These are phyloP conservation scores for Brettanomyces anomalus DNA, from an alignment of 805 yeast genomes.

Conservation along the genomic window DNA sequence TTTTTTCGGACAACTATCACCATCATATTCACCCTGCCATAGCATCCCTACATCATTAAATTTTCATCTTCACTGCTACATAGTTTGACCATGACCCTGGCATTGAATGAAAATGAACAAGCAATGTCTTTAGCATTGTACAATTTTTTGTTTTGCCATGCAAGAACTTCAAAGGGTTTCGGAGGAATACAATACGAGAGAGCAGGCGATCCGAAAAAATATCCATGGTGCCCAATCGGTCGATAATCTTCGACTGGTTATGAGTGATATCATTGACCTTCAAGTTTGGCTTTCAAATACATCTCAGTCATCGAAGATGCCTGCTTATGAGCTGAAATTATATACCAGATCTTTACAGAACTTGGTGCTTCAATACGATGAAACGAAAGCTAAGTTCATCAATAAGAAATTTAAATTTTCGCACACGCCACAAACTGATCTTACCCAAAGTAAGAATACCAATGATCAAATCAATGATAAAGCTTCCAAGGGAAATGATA, in stretches of 20 bases:
- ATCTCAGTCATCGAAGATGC: slow-evolving; percentile 9
- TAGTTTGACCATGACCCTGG: too few relatives aligned
- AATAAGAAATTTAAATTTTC: slow-evolving; percentile 16
- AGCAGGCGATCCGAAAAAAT: neutral
- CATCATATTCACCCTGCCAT: too few relatives aligned
- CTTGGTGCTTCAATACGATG: slow-evolving; percentile 14
- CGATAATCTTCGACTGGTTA: slow-evolving; percentile 1
- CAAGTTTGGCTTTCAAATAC: slow-evolving; percentile 12
- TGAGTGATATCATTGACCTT: slow-evolving; percentile 8
- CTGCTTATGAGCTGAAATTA: slow-evolving; percentile 18
- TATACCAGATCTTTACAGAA: slow-evolving; percentile 12
- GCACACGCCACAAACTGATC: slow-evolving; percentile 7
- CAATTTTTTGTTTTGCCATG: too few relatives aligned
- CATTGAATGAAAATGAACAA: too few relatives aligned
- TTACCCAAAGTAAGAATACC: neutral
- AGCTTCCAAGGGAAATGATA: neutral
- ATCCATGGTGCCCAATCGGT: neutral
- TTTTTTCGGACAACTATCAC: too few relatives aligned
- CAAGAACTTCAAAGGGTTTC: neutral
- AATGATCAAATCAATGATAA: neutral
- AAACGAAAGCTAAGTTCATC: slow-evolving; percentile 8
- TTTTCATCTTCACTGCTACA: too few relatives aligned
- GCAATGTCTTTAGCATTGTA: too few relatives aligned
- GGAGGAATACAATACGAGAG: neutral
- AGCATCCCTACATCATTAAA: too few relatives aligned